phyloP scores from a whole-genome alignment of 495 filamentous ascomycete genomes.

The Penicillium longicatenatum region DNA sequence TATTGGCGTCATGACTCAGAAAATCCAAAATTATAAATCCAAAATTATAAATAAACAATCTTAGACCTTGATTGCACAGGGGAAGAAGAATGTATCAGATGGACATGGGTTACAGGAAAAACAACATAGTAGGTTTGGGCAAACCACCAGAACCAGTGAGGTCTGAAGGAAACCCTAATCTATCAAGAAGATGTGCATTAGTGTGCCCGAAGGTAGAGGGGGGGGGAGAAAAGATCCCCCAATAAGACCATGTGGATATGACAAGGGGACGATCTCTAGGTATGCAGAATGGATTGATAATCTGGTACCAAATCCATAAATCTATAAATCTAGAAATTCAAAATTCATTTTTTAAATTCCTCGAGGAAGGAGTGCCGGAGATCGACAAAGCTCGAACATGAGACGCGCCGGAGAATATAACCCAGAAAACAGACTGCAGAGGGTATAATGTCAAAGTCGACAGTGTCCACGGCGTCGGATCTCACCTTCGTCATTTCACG shows the following conservation, averaged over 20 bases:
- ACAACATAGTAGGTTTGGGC: constrained; percentile 3
- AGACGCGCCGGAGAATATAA: background rate
- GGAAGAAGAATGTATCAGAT: constrained; percentile 50
- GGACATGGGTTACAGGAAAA: constrained; percentile 31
- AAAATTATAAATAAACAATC: constrained; percentile 5
- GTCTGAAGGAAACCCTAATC: constrained; percentile 24
- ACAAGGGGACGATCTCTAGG: constrained; percentile 21
- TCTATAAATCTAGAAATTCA: background rate
- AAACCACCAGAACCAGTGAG: constrained; percentile 1
- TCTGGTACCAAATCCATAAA: background rate
- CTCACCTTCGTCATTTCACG: constrained; percentile 7
- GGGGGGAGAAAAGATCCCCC: constrained; percentile 20
- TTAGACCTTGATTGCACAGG: constrained; percentile 18
- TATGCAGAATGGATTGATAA: background rate
- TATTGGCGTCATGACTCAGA: constrained; percentile 42
- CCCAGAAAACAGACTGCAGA: background rate
- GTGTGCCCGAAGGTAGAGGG: constrained; percentile 11
- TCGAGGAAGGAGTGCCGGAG: background rate
- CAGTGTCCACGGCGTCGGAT: constrained; percentile 3
- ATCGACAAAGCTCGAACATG: background rate
- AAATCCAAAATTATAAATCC: constrained; percentile 5
- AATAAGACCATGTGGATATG: constrained; percentile 27
- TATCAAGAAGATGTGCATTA: constrained; percentile 18
- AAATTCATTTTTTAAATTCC: background rate
- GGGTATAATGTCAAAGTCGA: background rate